These are phyloP conservation scores for Basidiobolus meristosporus DNA, from an alignment of 371 early-diverging fungal genomes.

Conservation along the genomic window DNA sequence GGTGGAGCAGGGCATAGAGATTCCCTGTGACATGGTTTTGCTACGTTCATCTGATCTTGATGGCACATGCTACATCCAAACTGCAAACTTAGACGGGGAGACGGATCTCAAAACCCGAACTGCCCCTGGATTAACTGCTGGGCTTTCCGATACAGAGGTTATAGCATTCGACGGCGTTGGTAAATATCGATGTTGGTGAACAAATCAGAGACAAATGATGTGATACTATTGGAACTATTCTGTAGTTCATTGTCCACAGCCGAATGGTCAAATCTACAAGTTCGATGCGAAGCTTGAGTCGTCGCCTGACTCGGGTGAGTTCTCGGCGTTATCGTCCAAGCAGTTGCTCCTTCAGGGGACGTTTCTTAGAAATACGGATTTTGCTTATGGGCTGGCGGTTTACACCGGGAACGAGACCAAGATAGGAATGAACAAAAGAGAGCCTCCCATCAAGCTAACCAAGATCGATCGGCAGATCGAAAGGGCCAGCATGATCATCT, in stretches of 20 bases:
- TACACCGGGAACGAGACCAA: constrained; percentile 71
- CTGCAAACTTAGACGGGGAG: constrained; percentile 73
- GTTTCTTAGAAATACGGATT: constrained; percentile 55
- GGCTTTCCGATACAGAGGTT: constrained; percentile 23
- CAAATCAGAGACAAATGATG: not conserved
- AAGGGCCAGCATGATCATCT: constrained; percentile 41
- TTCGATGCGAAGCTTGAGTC: constrained; percentile 33
- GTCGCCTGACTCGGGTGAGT: constrained; percentile 2
- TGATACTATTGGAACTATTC: too few species aligned
- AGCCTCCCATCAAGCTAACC: constrained; percentile 38
- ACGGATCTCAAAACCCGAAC: constrained; percentile 57
- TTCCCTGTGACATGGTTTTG: constrained; percentile 51
- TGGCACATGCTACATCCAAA: constrained; percentile 52
- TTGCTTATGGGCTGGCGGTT: constrained; percentile 47
- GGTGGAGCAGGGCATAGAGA: constrained; percentile 48
- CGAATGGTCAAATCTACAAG: constrained; percentile 36
- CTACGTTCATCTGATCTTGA: constrained; percentile 35
- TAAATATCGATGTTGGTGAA: not conserved
- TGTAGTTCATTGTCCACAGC: constrained; percentile 11
- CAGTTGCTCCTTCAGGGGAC: constrained; percentile 48
- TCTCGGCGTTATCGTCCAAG: constrained; percentile 1
- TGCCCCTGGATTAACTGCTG: constrained; percentile 21
- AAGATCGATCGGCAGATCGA: constrained; percentile 37
- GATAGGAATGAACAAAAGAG: constrained; percentile 50
- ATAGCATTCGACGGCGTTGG: constrained; percentile 15